phyloP scores from a whole-genome alignment of 345 rosid genomes.

The Eucalyptus paniculata region DNA sequence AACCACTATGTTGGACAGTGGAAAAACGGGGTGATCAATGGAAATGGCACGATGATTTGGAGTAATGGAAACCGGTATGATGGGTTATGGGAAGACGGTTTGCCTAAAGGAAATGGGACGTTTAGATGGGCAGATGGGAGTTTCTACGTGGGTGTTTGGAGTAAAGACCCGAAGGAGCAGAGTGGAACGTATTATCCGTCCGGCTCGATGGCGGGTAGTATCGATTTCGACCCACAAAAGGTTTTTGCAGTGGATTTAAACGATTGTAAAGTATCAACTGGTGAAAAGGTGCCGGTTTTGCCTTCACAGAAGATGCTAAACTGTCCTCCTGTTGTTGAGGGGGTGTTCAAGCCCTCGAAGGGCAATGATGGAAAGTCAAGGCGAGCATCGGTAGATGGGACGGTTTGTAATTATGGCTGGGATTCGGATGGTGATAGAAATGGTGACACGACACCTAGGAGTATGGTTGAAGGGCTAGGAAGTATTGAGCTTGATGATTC shows the following conservation, averaged over 20 bases:
- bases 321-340: not conserved
- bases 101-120: conserved; percentile 51
- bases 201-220: not conserved
- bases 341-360: not conserved
- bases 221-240: conserved; percentile 24
- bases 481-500: conserved; percentile 28
- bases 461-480: conserved; percentile 25
- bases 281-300: conserved; percentile 10
- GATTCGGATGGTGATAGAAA: conserved; percentile 34
- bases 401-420: conserved; percentile 4
- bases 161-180: conserved; percentile 1
- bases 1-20: conserved; percentile 51
- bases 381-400: conserved; percentile 8
- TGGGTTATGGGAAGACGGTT: conserved; percentile 60
- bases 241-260: conserved; percentile 6
- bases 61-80: conserved; percentile 44
- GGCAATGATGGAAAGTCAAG: not conserved
- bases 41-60: conserved; percentile 44
- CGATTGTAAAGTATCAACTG: conserved; percentile 10
- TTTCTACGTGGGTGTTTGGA: conserved; percentile 11
- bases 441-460: not conserved
- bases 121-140: conserved; percentile 28
- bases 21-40: conserved; percentile 43
- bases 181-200: conserved; percentile 5
- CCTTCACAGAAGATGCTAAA: conserved; percentile 25